These are phyloP conservation scores for Marasmius fiardii DNA, from an alignment of 1,284 basidiomycete species.

Conservation along the genomic window DNA sequence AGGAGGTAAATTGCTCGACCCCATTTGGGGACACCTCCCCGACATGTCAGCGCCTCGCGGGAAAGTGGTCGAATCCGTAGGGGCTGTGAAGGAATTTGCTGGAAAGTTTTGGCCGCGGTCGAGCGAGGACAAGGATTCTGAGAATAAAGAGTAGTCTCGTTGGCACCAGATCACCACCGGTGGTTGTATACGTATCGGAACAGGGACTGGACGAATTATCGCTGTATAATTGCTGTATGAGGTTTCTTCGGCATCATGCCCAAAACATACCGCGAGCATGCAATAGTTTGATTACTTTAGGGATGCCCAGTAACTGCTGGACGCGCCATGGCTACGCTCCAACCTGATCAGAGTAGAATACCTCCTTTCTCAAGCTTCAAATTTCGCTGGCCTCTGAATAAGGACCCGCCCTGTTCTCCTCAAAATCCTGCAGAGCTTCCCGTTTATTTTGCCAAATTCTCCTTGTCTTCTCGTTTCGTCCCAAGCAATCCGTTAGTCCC, in stretches of 20 bases:
- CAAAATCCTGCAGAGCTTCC: conserved; percentile 4
- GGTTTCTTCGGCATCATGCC: too few relatives aligned
- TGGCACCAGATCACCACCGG: too few relatives aligned
- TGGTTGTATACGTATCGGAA: too few relatives aligned
- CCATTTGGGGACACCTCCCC: not conserved
- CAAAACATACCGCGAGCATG: too few relatives aligned
- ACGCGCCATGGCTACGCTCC: too few relatives aligned
- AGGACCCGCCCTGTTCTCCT: conserved; percentile 12
- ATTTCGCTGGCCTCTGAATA: conserved; percentile 17
- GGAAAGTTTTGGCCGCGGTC: not conserved
- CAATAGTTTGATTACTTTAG: too few relatives aligned
- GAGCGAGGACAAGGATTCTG: not conserved
- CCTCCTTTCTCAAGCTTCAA: too few relatives aligned
- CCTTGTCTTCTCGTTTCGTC: conserved; percentile 23
- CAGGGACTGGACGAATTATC: too few relatives aligned
- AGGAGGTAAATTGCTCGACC: conserved; percentile 1
- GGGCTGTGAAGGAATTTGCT: not conserved
- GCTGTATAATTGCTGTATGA: too few relatives aligned
- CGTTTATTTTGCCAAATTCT: conserved; percentile 19
- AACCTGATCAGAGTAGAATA: too few relatives aligned
- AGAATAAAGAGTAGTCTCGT: not conserved
- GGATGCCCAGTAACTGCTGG: too few relatives aligned
- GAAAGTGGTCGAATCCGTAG: not conserved
- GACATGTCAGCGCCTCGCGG: not conserved
- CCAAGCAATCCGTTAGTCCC: conserved; percentile 30